phyloP scores from a whole-genome alignment of 345 rosid genomes.

The Jatropha curcas region DNA sequence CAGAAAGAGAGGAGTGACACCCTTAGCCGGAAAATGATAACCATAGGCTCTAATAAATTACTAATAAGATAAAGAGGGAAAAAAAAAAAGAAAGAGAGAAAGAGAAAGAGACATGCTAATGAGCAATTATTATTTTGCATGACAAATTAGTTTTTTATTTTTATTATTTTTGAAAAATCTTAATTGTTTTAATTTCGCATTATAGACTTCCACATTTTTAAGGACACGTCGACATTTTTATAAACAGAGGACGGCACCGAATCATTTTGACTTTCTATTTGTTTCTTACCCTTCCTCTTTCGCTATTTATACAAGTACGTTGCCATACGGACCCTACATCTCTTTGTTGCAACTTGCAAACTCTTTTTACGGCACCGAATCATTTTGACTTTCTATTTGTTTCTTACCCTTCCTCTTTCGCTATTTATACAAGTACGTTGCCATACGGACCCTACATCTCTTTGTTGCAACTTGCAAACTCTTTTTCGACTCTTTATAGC shows the following conservation, averaged over 20 bases:
- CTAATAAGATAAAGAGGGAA: not conserved
- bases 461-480: not conserved
- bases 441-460: constrained; percentile 36
- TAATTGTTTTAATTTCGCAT: too few species aligned
- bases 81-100: not conserved
- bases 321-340: constrained; percentile 38
- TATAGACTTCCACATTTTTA: constrained; percentile 13
- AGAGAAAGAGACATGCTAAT: not conserved
- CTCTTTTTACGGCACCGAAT: constrained; percentile 99
- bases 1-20: constrained; percentile 28
- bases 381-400: constrained; percentile 4
- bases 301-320: constrained; percentile 42
- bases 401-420: not conserved
- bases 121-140: not conserved
- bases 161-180: not conserved
- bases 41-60: not conserved
- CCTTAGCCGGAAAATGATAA: constrained; percentile 40
- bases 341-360: not conserved
- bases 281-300: constrained; percentile 17
- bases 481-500: too few species aligned
- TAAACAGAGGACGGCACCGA: constrained; percentile 85
- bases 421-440: constrained; percentile 32
- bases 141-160: not conserved
- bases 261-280: constrained; percentile 59
- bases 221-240: constrained; percentile 60